These are phyloP conservation scores for Aspergillus fischeri DNA, from an alignment of 2,329 filamentous ascomycete genomes.

Conservation along the genomic window DNA sequence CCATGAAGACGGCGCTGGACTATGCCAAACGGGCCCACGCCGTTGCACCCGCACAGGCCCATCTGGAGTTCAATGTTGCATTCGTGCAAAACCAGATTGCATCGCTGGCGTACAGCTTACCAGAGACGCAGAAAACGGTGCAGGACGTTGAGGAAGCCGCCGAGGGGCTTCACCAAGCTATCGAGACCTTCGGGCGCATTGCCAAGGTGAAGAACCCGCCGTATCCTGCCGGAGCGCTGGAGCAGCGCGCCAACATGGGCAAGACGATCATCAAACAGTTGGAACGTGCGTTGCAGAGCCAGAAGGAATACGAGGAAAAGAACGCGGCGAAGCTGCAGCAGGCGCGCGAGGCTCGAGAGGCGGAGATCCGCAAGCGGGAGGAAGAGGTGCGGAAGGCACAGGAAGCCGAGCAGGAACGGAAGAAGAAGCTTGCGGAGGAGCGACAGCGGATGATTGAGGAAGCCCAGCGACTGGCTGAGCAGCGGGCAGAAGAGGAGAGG, in stretches of 20 bases:
- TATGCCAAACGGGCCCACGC: constrained; percentile 66
- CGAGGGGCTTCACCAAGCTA: constrained; percentile 78
- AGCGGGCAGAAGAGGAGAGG: constrained; percentile 67
- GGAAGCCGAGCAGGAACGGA: constrained; percentile 67
- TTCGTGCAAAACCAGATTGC: constrained; percentile 96
- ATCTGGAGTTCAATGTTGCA: constrained; percentile 96
- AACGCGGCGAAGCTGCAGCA: constrained; percentile 84
- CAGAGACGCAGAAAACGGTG: constrained; percentile 71
- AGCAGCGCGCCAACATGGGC: constrained; percentile 96
- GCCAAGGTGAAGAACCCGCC: constrained; percentile 65
- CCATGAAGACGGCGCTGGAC: constrained; percentile 61
- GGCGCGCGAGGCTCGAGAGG: constrained; percentile 74
- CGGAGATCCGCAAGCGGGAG: constrained; percentile 72
- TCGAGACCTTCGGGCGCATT: constrained; percentile 61
- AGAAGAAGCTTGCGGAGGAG: constrained; percentile 80
- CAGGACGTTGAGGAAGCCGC: constrained; percentile 77
- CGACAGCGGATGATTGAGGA: constrained; percentile 74
- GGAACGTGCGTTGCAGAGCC: constrained; percentile 75
- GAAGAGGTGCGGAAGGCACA: constrained; percentile 66
- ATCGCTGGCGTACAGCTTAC: constrained; percentile 68
- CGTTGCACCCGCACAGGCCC: constrained; percentile 74
- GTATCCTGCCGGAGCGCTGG: constrained; percentile 84
- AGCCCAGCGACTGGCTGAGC: constrained; percentile 67
- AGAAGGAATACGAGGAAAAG: constrained; percentile 87
- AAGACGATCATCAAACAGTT: constrained; percentile 92